Evolutionary conservation across 2,329 filamentous ascomycete species (phyloP).

Genomic region (Aspergillus unguis): DNA sequence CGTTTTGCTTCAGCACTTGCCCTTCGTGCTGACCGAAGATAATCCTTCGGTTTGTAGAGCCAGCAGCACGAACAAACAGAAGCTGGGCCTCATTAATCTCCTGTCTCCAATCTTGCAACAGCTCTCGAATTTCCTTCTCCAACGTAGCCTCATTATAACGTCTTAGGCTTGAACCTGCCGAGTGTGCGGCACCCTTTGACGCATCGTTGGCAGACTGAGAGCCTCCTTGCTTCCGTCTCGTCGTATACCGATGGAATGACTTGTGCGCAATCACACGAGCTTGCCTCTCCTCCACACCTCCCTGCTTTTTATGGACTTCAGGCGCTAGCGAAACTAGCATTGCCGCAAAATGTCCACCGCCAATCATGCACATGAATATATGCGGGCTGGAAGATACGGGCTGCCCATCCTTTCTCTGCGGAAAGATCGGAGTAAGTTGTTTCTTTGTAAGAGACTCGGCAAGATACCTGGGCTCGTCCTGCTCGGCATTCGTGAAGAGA

Average conservation of each 20-base stretch:
- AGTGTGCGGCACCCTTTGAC: constrained; percentile 90
- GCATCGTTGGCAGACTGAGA: constrained; percentile 92
- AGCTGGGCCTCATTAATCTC: constrained; percentile 81
- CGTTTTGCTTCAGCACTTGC: constrained; percentile 75
- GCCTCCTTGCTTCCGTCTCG: constrained; percentile 91
- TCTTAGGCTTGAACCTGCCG: constrained; percentile 82
- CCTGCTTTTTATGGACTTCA: constrained; percentile 66
- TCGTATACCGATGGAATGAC: constrained; percentile 97
- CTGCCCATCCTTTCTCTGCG: constrained; percentile 38
- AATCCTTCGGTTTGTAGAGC: constrained; percentile 78
- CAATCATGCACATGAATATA: constrained; percentile 97
- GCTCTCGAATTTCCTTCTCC: constrained; percentile 76
- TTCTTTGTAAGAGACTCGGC: constrained; percentile 69
- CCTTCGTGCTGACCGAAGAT: constrained; percentile 89
- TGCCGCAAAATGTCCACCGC: constrained; percentile 92
- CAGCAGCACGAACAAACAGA: constrained; percentile 85
- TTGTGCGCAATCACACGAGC: constrained; percentile 91
- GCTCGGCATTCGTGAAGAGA: constrained; percentile 70
- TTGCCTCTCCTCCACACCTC: constrained; percentile 73
- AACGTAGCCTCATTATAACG: constrained; percentile 92
- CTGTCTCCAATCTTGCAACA: constrained; percentile 79
- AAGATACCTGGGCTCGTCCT: constrained; percentile 60
- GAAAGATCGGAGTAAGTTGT: constrained; percentile 65
- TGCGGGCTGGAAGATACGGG: constrained; percentile 64
- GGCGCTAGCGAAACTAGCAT: constrained; percentile 91